Evolutionary conservation across 495 filamentous ascomycete species (phyloP).

Genomic region (Neurospora terricola): DNA sequence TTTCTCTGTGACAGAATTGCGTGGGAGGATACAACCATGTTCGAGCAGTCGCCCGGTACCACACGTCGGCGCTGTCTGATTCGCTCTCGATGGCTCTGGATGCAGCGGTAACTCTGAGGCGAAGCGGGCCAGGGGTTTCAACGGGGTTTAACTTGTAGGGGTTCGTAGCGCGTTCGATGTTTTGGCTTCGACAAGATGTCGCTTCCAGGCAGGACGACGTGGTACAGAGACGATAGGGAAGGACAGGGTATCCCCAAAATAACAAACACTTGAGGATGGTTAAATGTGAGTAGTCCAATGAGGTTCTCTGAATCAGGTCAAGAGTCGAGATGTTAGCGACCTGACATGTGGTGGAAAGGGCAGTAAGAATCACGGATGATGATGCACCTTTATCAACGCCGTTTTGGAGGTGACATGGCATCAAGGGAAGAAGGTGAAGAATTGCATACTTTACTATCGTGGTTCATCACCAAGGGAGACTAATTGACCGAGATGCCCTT

Average conservation of each 20-base stretch:
- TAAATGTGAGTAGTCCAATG: not conserved
- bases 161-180: not conserved
- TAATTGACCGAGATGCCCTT: not conserved
- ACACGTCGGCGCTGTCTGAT: conserved; percentile 21
- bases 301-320: not conserved
- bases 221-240: not conserved
- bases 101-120: conserved; percentile 25
- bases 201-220: not conserved
- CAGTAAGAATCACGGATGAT: not conserved
- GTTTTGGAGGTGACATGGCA: not conserved
- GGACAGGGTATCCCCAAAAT: not conserved
- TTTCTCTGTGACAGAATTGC: not conserved
- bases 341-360: not conserved
- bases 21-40: conserved; percentile 9
- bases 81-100: conserved; percentile 20
- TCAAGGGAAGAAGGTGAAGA: not conserved
- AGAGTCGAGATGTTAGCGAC: not conserved
- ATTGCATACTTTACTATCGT: conserved; percentile 3
- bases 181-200: conserved; percentile 9
- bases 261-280: not conserved
- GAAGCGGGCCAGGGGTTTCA: conserved; percentile 11
- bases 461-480: conserved; percentile 1
- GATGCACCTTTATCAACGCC: not conserved
- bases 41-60: conserved; percentile 29
- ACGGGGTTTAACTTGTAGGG: not conserved